Base-by-base conservation (phyloP, 208 protist species). In the Crithidia thermophila region DNA sequence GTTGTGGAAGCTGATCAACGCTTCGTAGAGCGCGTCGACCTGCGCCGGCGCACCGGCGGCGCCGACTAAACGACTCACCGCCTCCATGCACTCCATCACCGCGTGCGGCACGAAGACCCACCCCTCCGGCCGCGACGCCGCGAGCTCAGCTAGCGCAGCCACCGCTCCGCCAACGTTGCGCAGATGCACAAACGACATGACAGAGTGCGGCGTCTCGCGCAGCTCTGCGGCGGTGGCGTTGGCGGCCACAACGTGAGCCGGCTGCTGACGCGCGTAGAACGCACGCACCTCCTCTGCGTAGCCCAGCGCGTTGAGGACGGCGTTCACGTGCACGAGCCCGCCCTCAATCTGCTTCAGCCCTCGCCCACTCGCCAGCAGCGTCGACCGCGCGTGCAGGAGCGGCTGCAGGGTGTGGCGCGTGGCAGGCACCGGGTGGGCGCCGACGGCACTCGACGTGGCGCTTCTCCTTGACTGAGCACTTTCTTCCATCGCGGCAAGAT, bases 1-100 rank as follows among this genome's bases (percentile, higher is more conserved):
- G 74, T 94, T 94, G 59, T 83, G 85, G 68, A 96, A 94, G 46
- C 36, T 62, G 11, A 91, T 83, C 14, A 94, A 56, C 8, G 87
- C 83, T 1, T 16, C 23, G 67, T 94, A 94, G 21, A 94, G 65
- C n/a, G 64, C 39, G n/a, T 52, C 60, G 28, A 95, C 65, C 55
- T 89, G 73, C 4, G 56, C 56, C 23, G 61, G 11, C n/a, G 21
- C 43, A 33, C 90, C 90, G 9, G 10, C 50, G 4, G 52, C 37
- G 21, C 90, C 90, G 1, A 90, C 76, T 1, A 93, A 57, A 9
- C 74, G 52, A 53, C 84, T 85, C 50, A 89, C 72, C 27, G 51
- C 64, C 18, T 57, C 56, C 67, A 91, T 81, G 20, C 62, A 74
- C 47, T 90, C 67, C 14, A 64, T 43, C 27, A 82, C 81, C 2